Base-by-base conservation (phyloP, 2,329 filamentous ascomycete species). In the Didymosphaeria variabile region DNA sequence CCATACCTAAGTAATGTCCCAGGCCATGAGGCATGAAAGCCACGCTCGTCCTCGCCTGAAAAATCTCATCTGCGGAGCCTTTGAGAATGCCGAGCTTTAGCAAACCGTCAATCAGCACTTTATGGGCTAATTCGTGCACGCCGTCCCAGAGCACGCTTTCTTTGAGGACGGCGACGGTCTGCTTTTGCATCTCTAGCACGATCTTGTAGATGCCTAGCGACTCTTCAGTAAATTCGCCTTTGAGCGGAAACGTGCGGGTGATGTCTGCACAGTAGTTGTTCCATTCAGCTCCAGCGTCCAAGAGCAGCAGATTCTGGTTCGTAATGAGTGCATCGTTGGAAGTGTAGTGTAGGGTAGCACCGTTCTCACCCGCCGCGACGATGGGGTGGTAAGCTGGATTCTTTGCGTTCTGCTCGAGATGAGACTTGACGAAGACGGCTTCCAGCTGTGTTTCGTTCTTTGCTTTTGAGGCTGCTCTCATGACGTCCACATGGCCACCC, bases 361-460 rank as follows among this genome's bases (percentile, higher is more conserved):
- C 94, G 17, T 91, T 90, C 5, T 88, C 85, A 12, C 94, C 94
- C 36, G 87, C 87, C 0, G 93, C 94, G 19, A 95, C 88, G 71
- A 98, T 97, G 62, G 90, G 90, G 67, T 91, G 87, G 79, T 98
- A 98, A 0, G 94, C 90, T 82, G 96, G 93, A 70, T 95, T 88
- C 74, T 89, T 90, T 55, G 91, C 90, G 26, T 91, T 91, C 62
- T 90, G 85, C 55, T 89, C 86, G 61, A 95, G 87, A 76, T 92
- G 96, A 32, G 85, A 84, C 74, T 92, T 88, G 12, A 96, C 78
- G 75, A 97, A 97, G 0, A 89, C 80, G 1, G 89, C 94, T 76
- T 97, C 90, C 34, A 97, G 87, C 76, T 97, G 91, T 36, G 87
- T 85, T 83, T 98, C 94, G 71, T 93, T 94, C 66, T 82, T 83